Evolutionary conservation across 1,284 basidiomycete genomes (phyloP), one percentile per base, ranked within the genome.

Genomic region (Ganoderma boninense): DNA sequence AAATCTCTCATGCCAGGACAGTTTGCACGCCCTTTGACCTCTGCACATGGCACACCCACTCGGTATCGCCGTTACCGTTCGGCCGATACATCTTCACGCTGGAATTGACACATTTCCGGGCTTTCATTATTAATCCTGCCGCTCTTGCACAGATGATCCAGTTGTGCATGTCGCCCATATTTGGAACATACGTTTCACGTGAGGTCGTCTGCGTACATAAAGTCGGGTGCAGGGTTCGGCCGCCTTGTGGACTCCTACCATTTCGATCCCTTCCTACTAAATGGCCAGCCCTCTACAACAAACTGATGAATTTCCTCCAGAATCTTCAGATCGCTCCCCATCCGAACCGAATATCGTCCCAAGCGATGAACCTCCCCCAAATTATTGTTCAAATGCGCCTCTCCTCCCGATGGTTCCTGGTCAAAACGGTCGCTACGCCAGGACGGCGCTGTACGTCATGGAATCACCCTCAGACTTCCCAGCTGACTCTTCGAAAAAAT

Each of bases 391-490:
- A 6, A 18, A 62, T 54, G 64, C 52, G 16, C 13, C 23, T 10
- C 4, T 73, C 8, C 35, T 70, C 16, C 70, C 74, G 0, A 72
- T 65, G 70, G 67, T 66, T 2, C 73, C 74, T 0, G 35, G 57
- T 13, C 72, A 74, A 59, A 76, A 75, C 64, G 38, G 66, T 43
- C 68, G 75, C 20, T 76, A 76, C 61, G 71, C 71, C 1, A 66
- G 69, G 38, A 44, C 38, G 20, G 32, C 43, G 3, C n/a, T 71
- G 71, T 73, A 65, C n/a, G 68, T 57, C 32, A 16, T 40, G 49
- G 11, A 18, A 52, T 32, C 40, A 26, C 23, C n/a, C 18, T 20
- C 3, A n/a, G n/a, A 11, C 26, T 23, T 52, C 40, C 38, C 26
- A 11, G 40, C 54, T 60, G 4, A 32, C 38, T 52, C n/a, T 26